phyloP scores from a whole-genome alignment of 2,329 filamentous ascomycete species.

The Albophoma yamanashiensis region DNA sequence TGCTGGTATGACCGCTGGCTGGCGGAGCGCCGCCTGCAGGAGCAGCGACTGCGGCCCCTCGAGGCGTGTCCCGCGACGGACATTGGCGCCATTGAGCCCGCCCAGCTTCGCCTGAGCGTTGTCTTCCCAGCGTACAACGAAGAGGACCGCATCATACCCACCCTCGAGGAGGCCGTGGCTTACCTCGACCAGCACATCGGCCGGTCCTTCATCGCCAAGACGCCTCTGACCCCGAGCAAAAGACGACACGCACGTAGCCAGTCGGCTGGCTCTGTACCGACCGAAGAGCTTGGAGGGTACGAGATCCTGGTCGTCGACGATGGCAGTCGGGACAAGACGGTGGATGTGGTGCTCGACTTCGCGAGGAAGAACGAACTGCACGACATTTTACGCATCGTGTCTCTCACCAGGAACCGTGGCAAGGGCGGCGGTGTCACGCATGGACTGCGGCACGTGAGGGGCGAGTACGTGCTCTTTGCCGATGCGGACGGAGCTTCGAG shows the following conservation, averaged over 20 bases:
- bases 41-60: constrained; percentile 23
- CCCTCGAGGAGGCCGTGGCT: constrained; percentile 81
- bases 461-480: constrained; percentile 83
- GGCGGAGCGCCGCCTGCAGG: constrained; percentile 43
- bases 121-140: constrained; percentile 97
- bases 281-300: constrained; percentile 48
- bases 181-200: constrained; percentile 76
- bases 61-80: constrained; percentile 31
- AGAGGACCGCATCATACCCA: constrained; percentile 68
- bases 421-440: constrained; percentile 95
- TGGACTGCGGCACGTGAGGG: constrained; percentile 84
- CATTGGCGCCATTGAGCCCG: constrained; percentile 54
- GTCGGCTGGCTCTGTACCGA: background rate
- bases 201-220: constrained; percentile 19
- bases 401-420: constrained; percentile 71
- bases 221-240: constrained; percentile 14
- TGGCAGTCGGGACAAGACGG: constrained; percentile 74
- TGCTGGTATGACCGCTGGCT: constrained; percentile 82
- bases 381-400: constrained; percentile 71
- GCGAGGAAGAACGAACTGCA: constrained; percentile 63
- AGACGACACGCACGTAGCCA: constrained; percentile 20
- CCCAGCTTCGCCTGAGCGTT: constrained; percentile 79
- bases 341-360: constrained; percentile 70
- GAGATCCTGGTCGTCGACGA: constrained; percentile 91
- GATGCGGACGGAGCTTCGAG: constrained; percentile 89